Conservation (phyloP, 345 rosid species). For the Hirschfeldia incana region DNA sequence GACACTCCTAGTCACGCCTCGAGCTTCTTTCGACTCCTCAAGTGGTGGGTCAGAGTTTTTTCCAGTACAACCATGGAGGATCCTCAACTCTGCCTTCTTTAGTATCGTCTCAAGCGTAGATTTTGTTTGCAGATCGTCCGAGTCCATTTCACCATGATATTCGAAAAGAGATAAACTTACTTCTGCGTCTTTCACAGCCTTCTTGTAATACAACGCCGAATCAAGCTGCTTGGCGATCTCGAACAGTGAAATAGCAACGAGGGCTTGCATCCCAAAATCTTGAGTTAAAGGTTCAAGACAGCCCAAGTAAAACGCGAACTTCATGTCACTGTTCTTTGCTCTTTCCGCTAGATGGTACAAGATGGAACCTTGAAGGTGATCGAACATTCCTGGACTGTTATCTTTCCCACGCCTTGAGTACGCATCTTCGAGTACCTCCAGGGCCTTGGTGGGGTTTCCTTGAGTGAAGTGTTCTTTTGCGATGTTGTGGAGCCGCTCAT, state of each 20-base stretch:
- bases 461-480: not conserved
- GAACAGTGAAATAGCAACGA: not conserved
- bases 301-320: conserved; percentile 1
- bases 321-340: not conserved
- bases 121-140: not conserved
- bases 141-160: not conserved
- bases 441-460: conserved; percentile 24
- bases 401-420: not conserved
- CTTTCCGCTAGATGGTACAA: not conserved
- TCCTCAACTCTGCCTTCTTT: not conserved
- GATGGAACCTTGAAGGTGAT: not conserved
- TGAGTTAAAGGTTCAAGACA: not conserved
- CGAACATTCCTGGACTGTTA: not conserved
- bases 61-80: not conserved
- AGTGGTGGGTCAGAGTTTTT: not conserved
- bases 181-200: not conserved
- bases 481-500: not conserved
- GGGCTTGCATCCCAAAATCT: not conserved
- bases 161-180: not conserved
- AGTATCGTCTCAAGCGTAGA: not conserved
- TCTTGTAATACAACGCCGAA: not conserved
- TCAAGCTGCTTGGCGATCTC: not conserved
- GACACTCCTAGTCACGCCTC: not conserved
- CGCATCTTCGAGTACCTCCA: conserved; percentile 18
- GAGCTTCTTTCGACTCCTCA: not conserved